Percentiles rank a stretch among this genome's conserved stretches.
phyloP scores from a whole-genome alignment of 495 filamentous ascomycete genomes.

The Penicillium verhagenii region DNA sequence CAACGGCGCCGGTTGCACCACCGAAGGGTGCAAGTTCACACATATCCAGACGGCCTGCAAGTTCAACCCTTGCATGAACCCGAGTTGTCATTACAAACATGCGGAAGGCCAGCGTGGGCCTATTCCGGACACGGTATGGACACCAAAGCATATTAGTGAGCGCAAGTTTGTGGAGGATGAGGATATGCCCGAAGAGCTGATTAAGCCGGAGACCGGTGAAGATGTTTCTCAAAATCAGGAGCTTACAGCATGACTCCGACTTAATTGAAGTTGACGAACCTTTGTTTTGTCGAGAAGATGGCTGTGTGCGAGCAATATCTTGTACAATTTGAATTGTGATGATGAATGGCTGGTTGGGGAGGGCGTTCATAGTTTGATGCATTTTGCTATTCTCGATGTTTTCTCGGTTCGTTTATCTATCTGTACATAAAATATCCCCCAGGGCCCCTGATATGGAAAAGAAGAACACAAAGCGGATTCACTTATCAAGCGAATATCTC shows the following conservation, averaged over 20 bases:
- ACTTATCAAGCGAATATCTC: neutral
- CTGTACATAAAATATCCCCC: conserved; percentile 35
- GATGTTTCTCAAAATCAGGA: conserved; percentile 36
- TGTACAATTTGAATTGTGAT: conserved; percentile 36
- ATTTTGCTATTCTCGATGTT: conserved; percentile 26
- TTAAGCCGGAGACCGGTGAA: conserved; percentile 58
- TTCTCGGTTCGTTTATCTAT: conserved; percentile 6
- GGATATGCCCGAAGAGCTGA: conserved; percentile 67
- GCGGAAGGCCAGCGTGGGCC: conserved; percentile 77
- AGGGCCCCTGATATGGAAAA: conserved; percentile 1
- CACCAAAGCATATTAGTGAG: conserved; percentile 80
- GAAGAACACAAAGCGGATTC: conserved; percentile 1
- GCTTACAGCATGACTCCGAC: conserved; percentile 37
- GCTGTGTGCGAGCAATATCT: conserved; percentile 19
- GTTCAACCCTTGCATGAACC: conserved; percentile 87
- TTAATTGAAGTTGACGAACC: conserved; percentile 9
- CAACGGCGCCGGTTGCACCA: conserved; percentile 88
- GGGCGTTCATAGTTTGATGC: conserved; percentile 36
- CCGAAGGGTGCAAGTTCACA: conserved; percentile 83
- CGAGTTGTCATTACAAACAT: conserved; percentile 83
- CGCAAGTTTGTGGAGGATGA: conserved; percentile 84
- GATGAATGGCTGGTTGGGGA: conserved; percentile 29
- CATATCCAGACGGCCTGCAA: conserved; percentile 82
- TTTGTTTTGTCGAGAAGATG: neutral
- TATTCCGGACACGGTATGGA: conserved; percentile 94